Conservation (phyloP, 2,329 filamentous ascomycete genomes). For the Metarhizium robertsii region DNA sequence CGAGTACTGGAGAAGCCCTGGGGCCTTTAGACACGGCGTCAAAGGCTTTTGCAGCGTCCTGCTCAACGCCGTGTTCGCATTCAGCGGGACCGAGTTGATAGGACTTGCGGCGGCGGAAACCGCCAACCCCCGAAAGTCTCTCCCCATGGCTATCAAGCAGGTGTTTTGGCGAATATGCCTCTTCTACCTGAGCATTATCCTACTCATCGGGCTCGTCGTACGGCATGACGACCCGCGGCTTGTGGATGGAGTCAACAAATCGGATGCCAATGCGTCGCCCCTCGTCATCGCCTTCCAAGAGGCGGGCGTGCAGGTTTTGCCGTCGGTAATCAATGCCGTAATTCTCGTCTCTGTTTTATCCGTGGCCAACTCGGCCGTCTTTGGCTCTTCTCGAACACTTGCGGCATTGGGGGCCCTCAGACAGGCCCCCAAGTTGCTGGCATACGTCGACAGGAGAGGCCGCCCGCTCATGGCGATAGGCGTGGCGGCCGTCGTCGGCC, state of each 20-base stretch:
- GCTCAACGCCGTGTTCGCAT: slow-evolving; percentile 12
- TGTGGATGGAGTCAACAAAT: slow-evolving; percentile 1
- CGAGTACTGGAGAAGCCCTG: slow-evolving; percentile 14
- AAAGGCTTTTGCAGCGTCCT: slow-evolving; percentile 15
- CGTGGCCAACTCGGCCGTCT: slow-evolving; percentile 78
- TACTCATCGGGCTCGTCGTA: slow-evolving; percentile 14
- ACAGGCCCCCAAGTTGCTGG: slow-evolving; percentile 34
- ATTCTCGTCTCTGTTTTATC: slow-evolving; percentile 38
- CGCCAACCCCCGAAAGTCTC: slow-evolving; percentile 13
- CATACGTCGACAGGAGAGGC: slow-evolving; percentile 67
- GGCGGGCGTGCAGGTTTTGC: slow-evolving; percentile 6
- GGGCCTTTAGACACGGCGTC: slow-evolving; percentile 14
- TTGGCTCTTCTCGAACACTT: slow-evolving; percentile 78
- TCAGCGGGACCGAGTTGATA: slow-evolving; percentile 14
- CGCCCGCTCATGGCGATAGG: slow-evolving; percentile 62
- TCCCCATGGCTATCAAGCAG: slow-evolving; percentile 15
- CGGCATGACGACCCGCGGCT: slow-evolving; percentile 12
- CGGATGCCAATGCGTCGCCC: slow-evolving; percentile 5
- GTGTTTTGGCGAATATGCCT: slow-evolving; percentile 15
- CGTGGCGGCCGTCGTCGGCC: slow-evolving; percentile 53
- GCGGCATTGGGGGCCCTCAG: slow-evolving; percentile 74
- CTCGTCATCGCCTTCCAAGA: slow-evolving; percentile 8
- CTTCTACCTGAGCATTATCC: slow-evolving; percentile 13
- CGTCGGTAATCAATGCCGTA: slow-evolving; percentile 40
- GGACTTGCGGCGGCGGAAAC: slow-evolving; percentile 16